Conservation (phyloP, 331 rosid genomes). For the Erythrophleum ivorense region DNA sequence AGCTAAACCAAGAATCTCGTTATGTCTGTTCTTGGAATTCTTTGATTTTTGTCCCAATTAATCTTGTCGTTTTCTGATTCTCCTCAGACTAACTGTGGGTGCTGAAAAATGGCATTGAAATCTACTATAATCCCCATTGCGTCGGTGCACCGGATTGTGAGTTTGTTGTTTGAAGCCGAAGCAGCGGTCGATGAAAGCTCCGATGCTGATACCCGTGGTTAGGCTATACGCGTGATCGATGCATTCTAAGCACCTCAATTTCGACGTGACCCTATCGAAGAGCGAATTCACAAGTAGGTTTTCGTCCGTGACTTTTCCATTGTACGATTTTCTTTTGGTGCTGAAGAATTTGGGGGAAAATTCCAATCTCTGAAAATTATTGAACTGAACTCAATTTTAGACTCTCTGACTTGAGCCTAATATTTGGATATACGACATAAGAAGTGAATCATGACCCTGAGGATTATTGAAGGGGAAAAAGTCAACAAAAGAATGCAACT, state of each 20-base stretch:
- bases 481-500: background rate
- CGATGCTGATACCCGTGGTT: slow-evolving; percentile 17
- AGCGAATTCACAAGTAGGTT: slow-evolving; percentile 65
- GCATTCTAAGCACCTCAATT: slow-evolving; percentile 58
- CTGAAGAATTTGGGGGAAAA: background rate
- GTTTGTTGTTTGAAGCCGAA: slow-evolving; percentile 49
- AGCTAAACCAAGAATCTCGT: slow-evolving; percentile 62
- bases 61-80: background rate
- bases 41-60: background rate
- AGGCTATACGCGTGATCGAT: slow-evolving; percentile 55
- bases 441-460: background rate
- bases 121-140: slow-evolving; percentile 66
- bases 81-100: background rate
- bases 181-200: slow-evolving; percentile 40
- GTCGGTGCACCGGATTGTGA: slow-evolving; percentile 50
- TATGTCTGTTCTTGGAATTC: background rate
- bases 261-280: slow-evolving; percentile 67
- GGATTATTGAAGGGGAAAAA: background rate
- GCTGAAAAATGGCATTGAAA: slow-evolving; percentile 53
- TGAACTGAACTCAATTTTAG: background rate
- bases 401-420: background rate
- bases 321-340: slow-evolving; percentile 22
- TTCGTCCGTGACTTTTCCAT: background rate
- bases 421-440: background rate
- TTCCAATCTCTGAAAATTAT: background rate